Conservation (phyloP, 1,284 basidiomycete genomes). For the Pterula multifida region DNA sequence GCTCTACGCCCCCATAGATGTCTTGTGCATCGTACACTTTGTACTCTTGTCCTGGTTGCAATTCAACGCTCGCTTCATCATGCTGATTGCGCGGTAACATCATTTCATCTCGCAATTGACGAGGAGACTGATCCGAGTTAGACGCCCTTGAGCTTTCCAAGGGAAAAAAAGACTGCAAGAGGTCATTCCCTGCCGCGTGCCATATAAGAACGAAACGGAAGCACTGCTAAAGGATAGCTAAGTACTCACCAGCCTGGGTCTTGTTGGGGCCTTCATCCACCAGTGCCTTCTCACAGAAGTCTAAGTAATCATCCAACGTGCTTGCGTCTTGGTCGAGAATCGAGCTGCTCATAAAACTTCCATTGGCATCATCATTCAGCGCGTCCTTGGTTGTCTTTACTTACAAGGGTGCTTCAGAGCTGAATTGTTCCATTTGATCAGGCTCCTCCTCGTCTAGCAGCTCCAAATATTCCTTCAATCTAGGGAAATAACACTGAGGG, state of each 20-base stretch:
- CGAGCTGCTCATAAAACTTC: constrained; percentile 24
- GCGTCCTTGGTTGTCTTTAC: constrained; percentile 15
- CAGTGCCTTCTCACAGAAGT: constrained; percentile 51
- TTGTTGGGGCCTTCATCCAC: constrained; percentile 20
- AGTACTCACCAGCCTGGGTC: constrained; percentile 5
- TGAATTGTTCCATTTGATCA: constrained; percentile 19
- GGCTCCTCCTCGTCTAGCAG: constrained; percentile 24
- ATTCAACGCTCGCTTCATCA: constrained; percentile 11
- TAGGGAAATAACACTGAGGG: constrained; percentile 53
- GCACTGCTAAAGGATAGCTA: background rate
- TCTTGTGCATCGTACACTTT: constrained; percentile 49
- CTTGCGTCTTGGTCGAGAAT: constrained; percentile 39
- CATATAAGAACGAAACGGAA: background rate
- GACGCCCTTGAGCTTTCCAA: constrained; percentile 1
- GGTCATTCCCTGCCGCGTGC: background rate
- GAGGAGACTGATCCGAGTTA: constrained; percentile 4
- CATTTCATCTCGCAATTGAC: background rate
- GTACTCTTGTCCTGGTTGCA: constrained; percentile 44
- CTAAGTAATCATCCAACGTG: constrained; percentile 55
- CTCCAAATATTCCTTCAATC: constrained; percentile 36
- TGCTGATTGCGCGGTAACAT: background rate
- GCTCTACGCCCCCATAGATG: constrained; percentile 40
- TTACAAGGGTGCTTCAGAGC: constrained; percentile 22
- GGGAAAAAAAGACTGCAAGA: background rate
- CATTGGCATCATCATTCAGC: background rate